Base-by-base conservation (phyloP, 148 eudicot genomes). In the Silene conica region DNA sequence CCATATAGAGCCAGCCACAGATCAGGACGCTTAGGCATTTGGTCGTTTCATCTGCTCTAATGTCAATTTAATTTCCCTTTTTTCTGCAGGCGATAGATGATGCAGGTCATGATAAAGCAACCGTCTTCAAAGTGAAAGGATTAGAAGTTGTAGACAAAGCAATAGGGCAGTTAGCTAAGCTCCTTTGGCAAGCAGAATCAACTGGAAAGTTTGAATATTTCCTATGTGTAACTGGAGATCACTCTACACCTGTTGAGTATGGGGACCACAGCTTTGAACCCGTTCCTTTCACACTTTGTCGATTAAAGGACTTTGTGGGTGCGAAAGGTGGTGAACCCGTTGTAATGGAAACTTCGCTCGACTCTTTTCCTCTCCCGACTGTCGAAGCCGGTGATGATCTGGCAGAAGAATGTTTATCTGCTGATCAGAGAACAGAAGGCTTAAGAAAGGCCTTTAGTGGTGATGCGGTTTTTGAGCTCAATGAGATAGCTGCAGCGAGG, bases 221-320 rank as follows among this genome's bases (percentile, higher is more conserved):
- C 82, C 82, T 95, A 10, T 92, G 98, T 73, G 89, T 92, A 65
- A 92, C 97, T 0, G 97, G 98, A 41, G 98, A 94, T 75, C 98
- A 91, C 81, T 94, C 98, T 58, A 94, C 98, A 43, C 98, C 98
- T 0, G 97, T 94, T n/a, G 98, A 93, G 34, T 93, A 93, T 55
- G 98, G 98, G 1, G 98, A 94, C 84, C 98, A 94, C 86, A 94
- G 98, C 83, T 92, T 90, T 63, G 96, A 95, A 85, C 93, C 97
- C 0, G 98, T 95, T 34, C 98, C 98, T 23, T 92, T 95, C 75
- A 55, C 97, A 23, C 28, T 95, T 25, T 95, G 97, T 68, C 86
- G 86, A 62, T 85, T 95, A 71, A 80, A 82, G 74, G 98, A 95
- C 85, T 95, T 85, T 72, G 93, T 95, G 66, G 86, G 82, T 62